Conservation (phyloP, 75 land plant genomes). For the Sequoiadendron giganteum region DNA sequence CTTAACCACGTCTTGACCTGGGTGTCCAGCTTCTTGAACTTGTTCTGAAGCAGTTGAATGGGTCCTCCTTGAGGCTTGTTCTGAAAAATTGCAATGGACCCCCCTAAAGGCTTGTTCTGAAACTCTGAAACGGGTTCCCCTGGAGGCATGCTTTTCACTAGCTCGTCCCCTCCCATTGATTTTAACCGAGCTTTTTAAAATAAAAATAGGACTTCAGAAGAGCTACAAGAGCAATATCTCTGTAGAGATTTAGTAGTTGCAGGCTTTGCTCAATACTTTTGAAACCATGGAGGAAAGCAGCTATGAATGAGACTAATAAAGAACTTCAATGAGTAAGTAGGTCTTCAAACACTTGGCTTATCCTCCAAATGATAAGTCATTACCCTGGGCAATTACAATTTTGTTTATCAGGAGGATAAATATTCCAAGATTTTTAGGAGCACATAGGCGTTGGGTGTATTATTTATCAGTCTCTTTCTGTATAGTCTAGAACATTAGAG, state of each 20-base stretch:
- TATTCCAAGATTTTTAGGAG: too few relatives aligned
- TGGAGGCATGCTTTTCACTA: not conserved
- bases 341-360: not conserved
- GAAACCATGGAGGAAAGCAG: not conserved
- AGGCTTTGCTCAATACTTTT: not conserved
- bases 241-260: not conserved
- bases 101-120: slow-evolving; percentile 14
- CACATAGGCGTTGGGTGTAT: too few relatives aligned
- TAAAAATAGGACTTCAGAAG: too few relatives aligned
- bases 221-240: too few relatives aligned
- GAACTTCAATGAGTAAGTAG: not conserved
- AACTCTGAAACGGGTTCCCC: slow-evolving; percentile 27
- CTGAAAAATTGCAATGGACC: slow-evolving; percentile 12
- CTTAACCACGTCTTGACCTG: slow-evolving; percentile 63
- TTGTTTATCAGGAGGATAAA: too few relatives aligned
- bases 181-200: too few relatives aligned
- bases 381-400: too few relatives aligned
- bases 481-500: too few relatives aligned
- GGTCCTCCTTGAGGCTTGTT: slow-evolving; percentile 7
- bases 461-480: too few relatives aligned
- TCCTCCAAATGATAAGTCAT: too few relatives aligned
- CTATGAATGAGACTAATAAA: not conserved
- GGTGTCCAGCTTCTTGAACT: slow-evolving; percentile 51
- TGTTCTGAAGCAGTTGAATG: slow-evolving; percentile 29
- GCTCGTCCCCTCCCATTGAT: not conserved